Conservation (phyloP, 1,284 basidiomycete genomes). For the Puccinia coronata region DNA sequence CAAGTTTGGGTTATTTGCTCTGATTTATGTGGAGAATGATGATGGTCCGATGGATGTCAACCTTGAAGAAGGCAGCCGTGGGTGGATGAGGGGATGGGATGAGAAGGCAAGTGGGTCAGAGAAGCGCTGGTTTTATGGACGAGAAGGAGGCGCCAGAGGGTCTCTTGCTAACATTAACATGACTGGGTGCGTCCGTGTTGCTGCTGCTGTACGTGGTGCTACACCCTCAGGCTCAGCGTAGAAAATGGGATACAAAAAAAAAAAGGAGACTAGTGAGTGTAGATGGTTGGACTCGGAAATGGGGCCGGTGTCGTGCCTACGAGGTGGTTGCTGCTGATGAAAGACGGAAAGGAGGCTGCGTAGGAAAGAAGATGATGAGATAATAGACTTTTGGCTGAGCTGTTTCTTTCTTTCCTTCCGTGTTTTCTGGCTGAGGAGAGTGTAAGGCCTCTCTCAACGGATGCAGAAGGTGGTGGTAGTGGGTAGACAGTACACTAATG, state of each 20-base stretch:
- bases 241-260: not conserved
- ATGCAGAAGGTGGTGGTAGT: too few relatives aligned
- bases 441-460: too few relatives aligned
- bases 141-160: conserved; percentile 7
- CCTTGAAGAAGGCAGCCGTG: not conserved
- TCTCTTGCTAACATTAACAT: conserved; percentile 11
- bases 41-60: conserved; percentile 20
- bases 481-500: too few relatives aligned
- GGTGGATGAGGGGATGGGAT: not conserved
- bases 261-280: not conserved
- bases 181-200: not conserved
- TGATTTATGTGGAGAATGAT: not conserved
- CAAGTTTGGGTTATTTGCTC: not conserved
- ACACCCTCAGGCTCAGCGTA: not conserved
- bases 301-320: not conserved
- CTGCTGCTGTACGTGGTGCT: not conserved
- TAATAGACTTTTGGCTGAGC: too few relatives aligned
- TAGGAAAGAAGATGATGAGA: not conserved
- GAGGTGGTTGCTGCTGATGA: too few relatives aligned
- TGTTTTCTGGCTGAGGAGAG: too few relatives aligned
- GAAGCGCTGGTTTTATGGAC: not conserved
- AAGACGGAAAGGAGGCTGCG: too few relatives aligned
- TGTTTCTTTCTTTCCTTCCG: too few relatives aligned
- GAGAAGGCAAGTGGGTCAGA: not conserved
- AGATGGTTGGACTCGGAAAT: not conserved